phyloP scores from a whole-genome alignment of 2,329 filamentous ascomycete species.

The Epichloe elymi region DNA sequence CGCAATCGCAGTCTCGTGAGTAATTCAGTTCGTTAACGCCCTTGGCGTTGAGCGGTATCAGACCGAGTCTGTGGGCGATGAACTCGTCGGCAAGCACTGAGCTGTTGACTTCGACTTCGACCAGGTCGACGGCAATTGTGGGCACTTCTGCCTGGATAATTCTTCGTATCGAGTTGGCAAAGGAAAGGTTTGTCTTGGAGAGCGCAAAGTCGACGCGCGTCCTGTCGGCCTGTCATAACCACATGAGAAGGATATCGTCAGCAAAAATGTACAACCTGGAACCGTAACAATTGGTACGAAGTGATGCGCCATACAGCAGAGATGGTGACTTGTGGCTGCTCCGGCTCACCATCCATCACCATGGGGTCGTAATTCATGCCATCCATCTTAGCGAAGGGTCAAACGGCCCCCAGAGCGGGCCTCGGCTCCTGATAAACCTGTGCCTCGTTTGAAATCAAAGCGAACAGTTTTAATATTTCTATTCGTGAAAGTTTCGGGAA shows the following conservation, averaged over 20 bases:
- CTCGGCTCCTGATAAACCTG: neutral
- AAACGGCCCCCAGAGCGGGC: slow-evolving; percentile 1
- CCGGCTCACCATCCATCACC: slow-evolving; percentile 44
- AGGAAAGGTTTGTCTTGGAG: slow-evolving; percentile 74
- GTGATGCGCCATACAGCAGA: slow-evolving; percentile 35
- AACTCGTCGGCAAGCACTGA: slow-evolving; percentile 97
- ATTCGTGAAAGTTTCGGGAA: neutral
- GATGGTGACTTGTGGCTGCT: slow-evolving; percentile 46
- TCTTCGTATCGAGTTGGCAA: slow-evolving; percentile 86
- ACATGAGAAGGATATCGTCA: neutral
- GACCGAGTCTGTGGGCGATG: slow-evolving; percentile 79
- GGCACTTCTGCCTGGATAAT: slow-evolving; percentile 89
- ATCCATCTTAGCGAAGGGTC: slow-evolving; percentile 20
- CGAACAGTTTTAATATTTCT: neutral
- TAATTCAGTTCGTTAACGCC: slow-evolving; percentile 75
- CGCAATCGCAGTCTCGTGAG: slow-evolving; percentile 91
- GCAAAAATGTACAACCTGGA: neutral
- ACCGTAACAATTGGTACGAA: neutral
- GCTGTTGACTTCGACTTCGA: slow-evolving; percentile 85
- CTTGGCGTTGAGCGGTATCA: slow-evolving; percentile 77
- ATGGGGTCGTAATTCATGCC: slow-evolving; percentile 48
- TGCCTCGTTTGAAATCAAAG: neutral
- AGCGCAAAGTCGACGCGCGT: slow-evolving; percentile 86
- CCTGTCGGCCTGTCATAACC: slow-evolving; percentile 50
- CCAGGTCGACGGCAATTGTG: slow-evolving; percentile 86